These are phyloP conservation scores for Tilletia caries DNA, from an alignment of 1,284 basidiomycete genomes.

Conservation along the genomic window DNA sequence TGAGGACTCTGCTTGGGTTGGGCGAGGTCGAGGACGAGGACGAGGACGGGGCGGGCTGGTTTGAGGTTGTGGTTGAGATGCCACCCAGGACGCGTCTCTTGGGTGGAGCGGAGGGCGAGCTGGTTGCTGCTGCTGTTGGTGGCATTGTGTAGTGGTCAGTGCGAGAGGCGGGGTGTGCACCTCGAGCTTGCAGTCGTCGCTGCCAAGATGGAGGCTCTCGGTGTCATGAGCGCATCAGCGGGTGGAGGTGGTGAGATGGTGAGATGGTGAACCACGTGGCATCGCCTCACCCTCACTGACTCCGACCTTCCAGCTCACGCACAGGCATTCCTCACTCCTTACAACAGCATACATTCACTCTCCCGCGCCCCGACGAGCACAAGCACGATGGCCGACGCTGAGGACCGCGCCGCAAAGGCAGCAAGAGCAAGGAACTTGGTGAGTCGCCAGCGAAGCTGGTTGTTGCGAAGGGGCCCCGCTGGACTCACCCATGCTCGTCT, in stretches of 20 bases:
- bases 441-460: too few species aligned
- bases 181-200: neutral
- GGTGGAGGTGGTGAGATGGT: neutral
- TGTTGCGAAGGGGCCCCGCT: too few species aligned
- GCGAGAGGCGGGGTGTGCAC: too few species aligned
- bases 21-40: neutral
- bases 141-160: neutral
- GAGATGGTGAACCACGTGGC: neutral
- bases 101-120: too few species aligned
- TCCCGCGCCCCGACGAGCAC: too few species aligned
- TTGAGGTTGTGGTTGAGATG: neutral
- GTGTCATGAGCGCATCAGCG: too few species aligned
- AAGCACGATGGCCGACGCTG: constrained; percentile 29
- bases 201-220: neutral
- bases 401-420: constrained; percentile 38
- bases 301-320: neutral
- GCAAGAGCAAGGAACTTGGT: constrained; percentile 27
- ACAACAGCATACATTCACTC: neutral
- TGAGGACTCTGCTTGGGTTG: neutral
- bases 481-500: neutral
- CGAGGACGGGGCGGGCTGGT: neutral
- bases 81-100: constrained; percentile 1
- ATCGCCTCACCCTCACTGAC: neutral
- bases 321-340: neutral
- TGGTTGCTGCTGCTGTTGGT: neutral